Evolutionary conservation across 1,139 yeast genomes (phyloP), one percentile per base, ranked within the genome.

Genomic region (Nakaseomyces glabratus): DNA sequence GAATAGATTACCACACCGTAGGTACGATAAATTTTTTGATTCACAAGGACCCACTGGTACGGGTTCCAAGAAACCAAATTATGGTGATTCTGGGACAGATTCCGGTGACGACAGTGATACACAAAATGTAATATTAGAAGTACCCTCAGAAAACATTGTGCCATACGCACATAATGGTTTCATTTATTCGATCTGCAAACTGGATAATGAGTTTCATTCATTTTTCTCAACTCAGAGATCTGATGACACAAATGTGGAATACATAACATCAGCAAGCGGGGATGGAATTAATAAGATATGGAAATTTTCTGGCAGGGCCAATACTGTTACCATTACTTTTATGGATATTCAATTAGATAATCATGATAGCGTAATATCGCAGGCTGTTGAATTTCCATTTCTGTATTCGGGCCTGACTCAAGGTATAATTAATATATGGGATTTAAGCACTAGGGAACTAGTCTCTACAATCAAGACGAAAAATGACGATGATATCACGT

Each of bases 131-230:
- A 57, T 56, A 30, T 65, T 84, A 21, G 95, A 88, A 55, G 71
- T 85, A 11, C 80, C 82, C 1, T 63, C 73, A 8, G 65, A 68
- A 15, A 78, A 85, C 48, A 70, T 75, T 24, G 67, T 82, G 2
- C 65, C 76, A 9, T 90, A 84, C 58, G 96, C 98, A 2, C 98
- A 90, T 55, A 76, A 82, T 52, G 95, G 97, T 6, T 88, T 82
- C 49, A 77, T 90, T 11, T 85, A 86, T 56, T 71, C 88, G 24
- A 71, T 86, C 72, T 67, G 37, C 17, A 44, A 45, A 33, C 24
- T 48, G 11, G 35, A 37, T 18, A 17, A 39, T 9, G 29, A 30
- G 17, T 45, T 45, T 24, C 34, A 38, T 15, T 32, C 37, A 11
- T 33, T 38, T 13, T 31, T 35, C 19, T 32, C 31, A 11, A 24